These are phyloP conservation scores for Penicillium verhagenii DNA, from an alignment of 495 filamentous ascomycete species.

Conservation along the genomic window DNA sequence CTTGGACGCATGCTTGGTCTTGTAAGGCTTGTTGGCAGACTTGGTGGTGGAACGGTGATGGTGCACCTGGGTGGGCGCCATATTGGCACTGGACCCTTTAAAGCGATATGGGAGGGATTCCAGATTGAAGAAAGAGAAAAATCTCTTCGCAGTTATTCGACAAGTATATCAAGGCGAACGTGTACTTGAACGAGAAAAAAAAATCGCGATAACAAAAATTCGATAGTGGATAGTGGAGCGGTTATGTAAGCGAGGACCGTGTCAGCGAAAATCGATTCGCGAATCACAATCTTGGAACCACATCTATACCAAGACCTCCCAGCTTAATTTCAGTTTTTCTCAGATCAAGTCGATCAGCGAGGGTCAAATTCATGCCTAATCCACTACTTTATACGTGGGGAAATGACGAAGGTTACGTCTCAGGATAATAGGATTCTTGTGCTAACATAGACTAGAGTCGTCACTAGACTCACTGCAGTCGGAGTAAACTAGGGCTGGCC, in stretches of 20 bases:
- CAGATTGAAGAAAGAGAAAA: constrained; percentile 29
- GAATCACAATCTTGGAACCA: constrained; percentile 11
- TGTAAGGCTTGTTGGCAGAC: constrained; percentile 80
- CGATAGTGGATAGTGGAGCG: constrained; percentile 38
- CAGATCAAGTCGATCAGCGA: too few relatives aligned
- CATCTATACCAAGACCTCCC: too few relatives aligned
- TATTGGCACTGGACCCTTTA: constrained; percentile 69
- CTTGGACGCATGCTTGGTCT: constrained; percentile 87
- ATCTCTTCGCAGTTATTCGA: constrained; percentile 5
- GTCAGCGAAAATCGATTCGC: constrained; percentile 31
- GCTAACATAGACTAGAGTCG: too few relatives aligned
- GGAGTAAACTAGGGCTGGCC: too few relatives aligned
- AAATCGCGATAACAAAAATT: constrained; percentile 36
- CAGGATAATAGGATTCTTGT: too few relatives aligned
- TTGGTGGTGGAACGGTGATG: constrained; percentile 94
- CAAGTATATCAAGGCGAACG: neutral
- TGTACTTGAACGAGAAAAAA: constrained; percentile 17
- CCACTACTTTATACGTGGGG: too few relatives aligned
- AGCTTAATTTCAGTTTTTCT: too few relatives aligned
- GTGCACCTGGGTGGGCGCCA: constrained; percentile 58
- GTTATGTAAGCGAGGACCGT: constrained; percentile 38
- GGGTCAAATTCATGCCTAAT: too few relatives aligned
- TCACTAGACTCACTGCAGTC: too few relatives aligned
- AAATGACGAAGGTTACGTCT: too few relatives aligned
- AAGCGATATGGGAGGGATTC: constrained; percentile 80